Conservation (phyloP, 495 filamentous ascomycete species). For the Chaetomium cochliodes region DNA sequence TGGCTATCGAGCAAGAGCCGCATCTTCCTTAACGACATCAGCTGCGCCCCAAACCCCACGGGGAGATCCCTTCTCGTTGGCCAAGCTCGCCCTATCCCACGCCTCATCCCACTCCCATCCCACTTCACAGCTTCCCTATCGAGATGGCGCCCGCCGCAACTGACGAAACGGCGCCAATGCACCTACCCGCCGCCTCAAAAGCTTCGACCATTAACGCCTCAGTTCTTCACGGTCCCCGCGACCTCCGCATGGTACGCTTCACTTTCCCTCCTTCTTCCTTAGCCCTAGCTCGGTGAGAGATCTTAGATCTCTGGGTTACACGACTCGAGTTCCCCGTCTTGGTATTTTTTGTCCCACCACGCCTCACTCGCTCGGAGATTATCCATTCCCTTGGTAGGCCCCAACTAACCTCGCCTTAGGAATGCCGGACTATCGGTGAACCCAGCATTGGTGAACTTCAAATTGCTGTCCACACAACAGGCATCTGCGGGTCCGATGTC, state of each 20-base stretch:
- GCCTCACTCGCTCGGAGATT: conserved; percentile 22
- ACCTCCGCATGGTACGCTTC: conserved; percentile 50
- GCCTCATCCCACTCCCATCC: conserved; percentile 29
- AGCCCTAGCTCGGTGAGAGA: conserved; percentile 16
- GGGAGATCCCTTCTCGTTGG: conserved; percentile 26
- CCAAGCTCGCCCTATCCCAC: conserved; percentile 33
- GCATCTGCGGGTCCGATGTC: conserved; percentile 81
- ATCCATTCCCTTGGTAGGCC: conserved; percentile 20
- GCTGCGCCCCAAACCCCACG: conserved; percentile 30
- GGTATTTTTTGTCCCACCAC: conserved; percentile 27
- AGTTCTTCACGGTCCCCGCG: conserved; percentile 51
- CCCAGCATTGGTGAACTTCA: conserved; percentile 62
- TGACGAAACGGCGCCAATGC: conserved; percentile 44
- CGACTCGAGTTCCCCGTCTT: conserved; percentile 21
- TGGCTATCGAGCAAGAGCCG: conserved; percentile 21
- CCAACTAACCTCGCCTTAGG: conserved; percentile 37
- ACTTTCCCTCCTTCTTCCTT: conserved; percentile 15
- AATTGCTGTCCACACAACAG: conserved; percentile 69
- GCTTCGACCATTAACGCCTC: conserved; percentile 48
- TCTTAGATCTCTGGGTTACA: conserved; percentile 33
- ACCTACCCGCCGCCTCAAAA: conserved; percentile 44
- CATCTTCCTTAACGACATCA: conserved; percentile 13
- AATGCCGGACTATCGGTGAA: conserved; percentile 48
- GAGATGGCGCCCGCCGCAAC: conserved; percentile 50
- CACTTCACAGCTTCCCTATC: conserved; percentile 35